Evolutionary conservation across 129 eudicot species (phyloP).

Genomic region (Arctium minus): DNA sequence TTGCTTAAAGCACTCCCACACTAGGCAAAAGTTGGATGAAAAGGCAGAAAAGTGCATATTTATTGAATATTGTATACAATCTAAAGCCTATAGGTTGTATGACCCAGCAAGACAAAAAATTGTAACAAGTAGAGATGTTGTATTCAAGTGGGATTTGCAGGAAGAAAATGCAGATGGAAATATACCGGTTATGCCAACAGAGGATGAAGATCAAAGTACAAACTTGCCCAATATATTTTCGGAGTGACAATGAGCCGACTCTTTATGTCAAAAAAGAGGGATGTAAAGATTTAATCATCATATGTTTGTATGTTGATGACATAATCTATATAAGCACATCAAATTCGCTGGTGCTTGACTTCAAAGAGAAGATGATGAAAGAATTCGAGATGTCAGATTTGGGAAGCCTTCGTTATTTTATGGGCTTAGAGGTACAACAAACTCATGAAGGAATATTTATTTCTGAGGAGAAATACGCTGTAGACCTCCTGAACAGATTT

Average conservation of each 20-base stretch:
- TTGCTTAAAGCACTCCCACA: too few relatives aligned
- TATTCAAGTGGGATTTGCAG: too few relatives aligned
- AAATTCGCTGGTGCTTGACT: not conserved
- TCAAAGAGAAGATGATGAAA: not conserved
- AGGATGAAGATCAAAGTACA: too few relatives aligned
- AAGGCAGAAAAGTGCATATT: not conserved
- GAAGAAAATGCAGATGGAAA: too few relatives aligned
- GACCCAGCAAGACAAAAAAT: not conserved
- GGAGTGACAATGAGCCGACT: not conserved
- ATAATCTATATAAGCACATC: not conserved
- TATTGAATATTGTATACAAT: not conserved
- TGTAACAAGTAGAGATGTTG: not conserved
- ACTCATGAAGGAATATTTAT: not conserved
- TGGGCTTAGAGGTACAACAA: not conserved
- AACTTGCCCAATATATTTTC: too few relatives aligned
- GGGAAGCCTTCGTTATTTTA: not conserved
- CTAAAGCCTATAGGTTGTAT: not conserved
- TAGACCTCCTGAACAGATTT: not conserved
- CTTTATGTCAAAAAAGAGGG: not conserved
- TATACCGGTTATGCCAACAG: too few relatives aligned
- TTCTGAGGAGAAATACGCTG: constrained; percentile 3
- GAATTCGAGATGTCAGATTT: constrained; percentile 5
- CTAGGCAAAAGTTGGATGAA: not conserved
- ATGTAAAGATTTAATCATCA: not conserved
- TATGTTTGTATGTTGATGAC: too few relatives aligned